Conservation (phyloP, 1,284 basidiomycete species). For the Fomitopsis betulina region DNA sequence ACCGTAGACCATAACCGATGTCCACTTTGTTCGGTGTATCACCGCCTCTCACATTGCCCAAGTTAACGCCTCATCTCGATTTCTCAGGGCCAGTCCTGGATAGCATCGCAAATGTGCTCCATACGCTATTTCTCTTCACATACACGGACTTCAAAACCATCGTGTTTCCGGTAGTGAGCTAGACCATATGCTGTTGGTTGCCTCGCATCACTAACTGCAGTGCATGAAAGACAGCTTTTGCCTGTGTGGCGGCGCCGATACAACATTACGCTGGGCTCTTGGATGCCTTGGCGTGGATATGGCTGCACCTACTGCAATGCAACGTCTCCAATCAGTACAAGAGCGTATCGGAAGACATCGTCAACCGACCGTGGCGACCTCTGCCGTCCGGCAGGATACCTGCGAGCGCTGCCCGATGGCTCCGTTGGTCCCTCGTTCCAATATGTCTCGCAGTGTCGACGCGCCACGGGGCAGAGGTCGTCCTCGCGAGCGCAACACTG, state of each 20-base stretch:
- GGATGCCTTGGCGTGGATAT: constrained; percentile 22
- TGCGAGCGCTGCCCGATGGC: constrained; percentile 16
- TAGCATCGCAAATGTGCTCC: not conserved
- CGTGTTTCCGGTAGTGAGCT: constrained; percentile 22
- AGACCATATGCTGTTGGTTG: not conserved
- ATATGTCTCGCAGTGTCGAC: constrained; percentile 24
- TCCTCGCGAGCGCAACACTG: constrained; percentile 20
- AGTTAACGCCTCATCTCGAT: no score
- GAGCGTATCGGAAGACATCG: constrained; percentile 25
- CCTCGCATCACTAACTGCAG: not conserved
- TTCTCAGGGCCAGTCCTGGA: no score
- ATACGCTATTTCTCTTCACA: constrained; percentile 23
- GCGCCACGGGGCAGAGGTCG: constrained; percentile 16
- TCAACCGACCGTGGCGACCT: constrained; percentile 32
- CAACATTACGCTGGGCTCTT: constrained; percentile 14
- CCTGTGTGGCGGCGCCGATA: constrained; percentile 19
- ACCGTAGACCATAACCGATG: no score
- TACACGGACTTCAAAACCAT: constrained; percentile 25
- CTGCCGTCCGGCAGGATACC: constrained; percentile 29
- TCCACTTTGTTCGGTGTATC: no score
- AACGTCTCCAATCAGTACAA: constrained; percentile 32
- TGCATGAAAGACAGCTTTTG: constrained; percentile 19
- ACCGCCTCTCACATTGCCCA: no score
- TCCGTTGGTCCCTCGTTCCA: constrained; percentile 26
- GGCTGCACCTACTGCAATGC: constrained; percentile 31